phyloP scores from a whole-genome alignment of 1,139 yeast genomes.

The Taphrina flavorubra region DNA sequence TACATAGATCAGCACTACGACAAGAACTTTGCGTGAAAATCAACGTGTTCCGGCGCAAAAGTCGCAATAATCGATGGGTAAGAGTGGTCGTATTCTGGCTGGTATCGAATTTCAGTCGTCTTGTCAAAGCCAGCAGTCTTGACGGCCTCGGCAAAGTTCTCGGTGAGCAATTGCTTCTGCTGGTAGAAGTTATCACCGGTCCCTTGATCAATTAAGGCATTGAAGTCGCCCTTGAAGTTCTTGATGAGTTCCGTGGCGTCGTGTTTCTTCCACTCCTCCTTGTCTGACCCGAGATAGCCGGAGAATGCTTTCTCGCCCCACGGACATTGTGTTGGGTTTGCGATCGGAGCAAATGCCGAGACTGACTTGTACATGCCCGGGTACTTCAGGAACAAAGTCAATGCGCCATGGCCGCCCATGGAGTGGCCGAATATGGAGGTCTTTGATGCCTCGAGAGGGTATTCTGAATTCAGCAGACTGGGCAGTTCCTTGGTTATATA shows the following conservation, averaged over 20 bases:
- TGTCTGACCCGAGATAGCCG: slow-evolving; percentile 73
- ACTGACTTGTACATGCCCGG: slow-evolving; percentile 80
- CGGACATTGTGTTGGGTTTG: slow-evolving; percentile 73
- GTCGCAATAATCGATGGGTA: slow-evolving; percentile 77
- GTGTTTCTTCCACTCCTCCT: slow-evolving; percentile 67
- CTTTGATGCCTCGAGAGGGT: slow-evolving; percentile 62
- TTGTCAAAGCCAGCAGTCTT: slow-evolving; percentile 62
- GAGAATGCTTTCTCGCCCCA: slow-evolving; percentile 89
- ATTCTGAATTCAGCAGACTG: slow-evolving; percentile 56
- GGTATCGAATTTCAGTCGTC: slow-evolving; percentile 65
- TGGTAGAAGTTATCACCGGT: slow-evolving; percentile 71
- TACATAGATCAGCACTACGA: neutral
- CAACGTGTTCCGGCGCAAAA: slow-evolving; percentile 83
- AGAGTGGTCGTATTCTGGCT: slow-evolving; percentile 88
- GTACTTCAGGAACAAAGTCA: slow-evolving; percentile 73
- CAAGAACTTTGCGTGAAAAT: slow-evolving; percentile 80
- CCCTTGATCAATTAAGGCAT: slow-evolving; percentile 79
- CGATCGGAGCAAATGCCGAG: slow-evolving; percentile 89
- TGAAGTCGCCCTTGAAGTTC: slow-evolving; percentile 59
- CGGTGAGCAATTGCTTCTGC: slow-evolving; percentile 77
- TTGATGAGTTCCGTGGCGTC: slow-evolving; percentile 81
- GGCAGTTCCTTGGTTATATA: slow-evolving; percentile 81
- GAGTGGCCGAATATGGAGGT: slow-evolving; percentile 69
- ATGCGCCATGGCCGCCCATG: slow-evolving; percentile 97
- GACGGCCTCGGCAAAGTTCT: slow-evolving; percentile 70